Conservation (phyloP, 768 basidiomycete genomes). For the Mycena chlorophos region DNA sequence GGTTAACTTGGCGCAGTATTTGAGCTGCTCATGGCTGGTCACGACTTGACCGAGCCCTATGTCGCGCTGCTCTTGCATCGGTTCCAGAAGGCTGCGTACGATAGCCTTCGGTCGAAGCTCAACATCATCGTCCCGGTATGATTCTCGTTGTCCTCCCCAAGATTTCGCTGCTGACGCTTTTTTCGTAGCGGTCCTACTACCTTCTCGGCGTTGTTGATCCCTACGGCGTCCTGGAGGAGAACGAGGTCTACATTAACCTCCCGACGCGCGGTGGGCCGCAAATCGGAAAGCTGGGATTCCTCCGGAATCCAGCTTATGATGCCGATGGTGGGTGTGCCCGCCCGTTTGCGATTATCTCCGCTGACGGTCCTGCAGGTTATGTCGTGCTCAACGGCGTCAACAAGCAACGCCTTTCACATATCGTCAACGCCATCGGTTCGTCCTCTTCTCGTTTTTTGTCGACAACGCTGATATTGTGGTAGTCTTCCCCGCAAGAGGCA, state of each 20-base stretch:
- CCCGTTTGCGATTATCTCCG: background rate
- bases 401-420: slow-evolving; percentile 12
- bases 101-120: slow-evolving; percentile 21
- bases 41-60: slow-evolving; percentile 25
- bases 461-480: background rate
- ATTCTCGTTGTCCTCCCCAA: background rate
- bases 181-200: slow-evolving; percentile 18
- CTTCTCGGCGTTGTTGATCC: slow-evolving; percentile 26
- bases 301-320: slow-evolving; percentile 24
- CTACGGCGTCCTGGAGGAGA: slow-evolving; percentile 20
- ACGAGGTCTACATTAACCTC: slow-evolving; percentile 27
- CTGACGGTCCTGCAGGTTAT: slow-evolving; percentile 10
- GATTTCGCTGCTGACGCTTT: background rate
- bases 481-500: slow-evolving; percentile 25
- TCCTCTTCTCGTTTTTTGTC: background rate
- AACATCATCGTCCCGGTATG: slow-evolving; percentile 22
- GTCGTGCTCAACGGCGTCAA: slow-evolving; percentile 24
- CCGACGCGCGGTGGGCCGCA: slow-evolving; percentile 17
- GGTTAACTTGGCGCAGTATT: slow-evolving; percentile 17
- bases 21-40: slow-evolving; percentile 24
- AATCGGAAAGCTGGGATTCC: slow-evolving; percentile 17
- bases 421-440: slow-evolving; percentile 25
- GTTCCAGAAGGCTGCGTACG: slow-evolving; percentile 16
- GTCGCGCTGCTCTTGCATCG: slow-evolving; percentile 15
- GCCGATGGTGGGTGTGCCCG: slow-evolving; percentile 12